Base-by-base conservation (phyloP, 108 stramenopile genomes). In the Asterionellopsis glacialis region DNA sequence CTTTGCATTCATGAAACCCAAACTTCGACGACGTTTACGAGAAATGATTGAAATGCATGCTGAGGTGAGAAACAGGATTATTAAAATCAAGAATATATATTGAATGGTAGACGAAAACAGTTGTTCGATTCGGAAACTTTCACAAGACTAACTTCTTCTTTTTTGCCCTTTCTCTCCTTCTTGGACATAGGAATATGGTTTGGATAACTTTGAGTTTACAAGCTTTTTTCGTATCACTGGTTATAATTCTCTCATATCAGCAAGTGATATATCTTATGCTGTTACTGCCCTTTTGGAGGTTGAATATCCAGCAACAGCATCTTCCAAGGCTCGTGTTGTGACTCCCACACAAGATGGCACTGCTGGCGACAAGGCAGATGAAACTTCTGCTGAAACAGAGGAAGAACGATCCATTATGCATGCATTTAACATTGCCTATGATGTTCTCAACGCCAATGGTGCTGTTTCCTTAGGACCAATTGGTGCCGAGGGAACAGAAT, bases 181-280 rank as follows among this genome's bases (percentile, higher is more conserved):
- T 47, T 42, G 6, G 15, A 43, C 41, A 19, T 26, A 87, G 85
- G 87, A 90, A 51, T 90, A 89, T 59, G 87, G 86, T 59, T 60
- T 94, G 48, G 82, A 72, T 22, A 79, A 84, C 50, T 81, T 90
- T 23, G 79, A 84, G 26, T 86, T 80, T 65, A 84, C 88, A 10
- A 84, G 84, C 53, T 94, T 94, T 56, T 74, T 82, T 49, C 79
- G 88, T 21, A 79, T 90, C 51, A 94, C 88, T 26, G 93, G 93
- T 11, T 94, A 85, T 57, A 77, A 82, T 25, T 89, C 89, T 12
- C 70, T 90, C 23, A 57, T 90, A 12, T 85, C 87, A 6, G 89
- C 87, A 33, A 82, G 86, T 68, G 93, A 94, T 51, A 82, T 90
- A 57, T 81, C 82, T 1, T 74, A 88, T 56, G 93, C 88, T 39